Conservation (phyloP, 2,329 filamentous ascomycete species). For the Calycina herbarum region DNA sequence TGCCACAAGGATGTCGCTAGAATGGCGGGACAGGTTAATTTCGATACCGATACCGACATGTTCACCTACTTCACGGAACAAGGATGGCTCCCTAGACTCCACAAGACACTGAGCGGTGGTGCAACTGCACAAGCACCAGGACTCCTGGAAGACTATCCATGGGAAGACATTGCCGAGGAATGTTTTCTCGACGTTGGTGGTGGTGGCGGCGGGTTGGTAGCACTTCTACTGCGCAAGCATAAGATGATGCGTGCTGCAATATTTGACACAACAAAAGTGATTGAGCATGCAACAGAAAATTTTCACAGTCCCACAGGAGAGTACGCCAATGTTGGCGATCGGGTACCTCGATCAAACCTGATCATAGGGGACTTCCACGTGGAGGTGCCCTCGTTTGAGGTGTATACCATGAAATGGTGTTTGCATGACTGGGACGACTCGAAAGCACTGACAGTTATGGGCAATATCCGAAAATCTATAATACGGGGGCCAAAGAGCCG, state of each 20-base stretch:
- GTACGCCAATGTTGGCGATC: slow-evolving; percentile 39
- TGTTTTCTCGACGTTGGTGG: slow-evolving; percentile 44
- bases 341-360: slow-evolving; percentile 34
- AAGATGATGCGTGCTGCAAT: slow-evolving; percentile 39
- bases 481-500: slow-evolving; percentile 29
- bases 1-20: slow-evolving; percentile 29
- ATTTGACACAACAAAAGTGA: slow-evolving; percentile 39
- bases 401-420: slow-evolving; percentile 33
- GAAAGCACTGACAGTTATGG: slow-evolving; percentile 16
- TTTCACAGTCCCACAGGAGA: slow-evolving; percentile 36
- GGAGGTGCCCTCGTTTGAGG: slow-evolving; percentile 36
- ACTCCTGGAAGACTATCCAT: slow-evolving; percentile 44
- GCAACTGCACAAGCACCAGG: slow-evolving; percentile 42
- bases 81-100: slow-evolving; percentile 39
- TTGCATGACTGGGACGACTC: slow-evolving; percentile 37
- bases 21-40: slow-evolving; percentile 43
- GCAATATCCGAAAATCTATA: slow-evolving; percentile 37
- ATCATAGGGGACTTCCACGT: slow-evolving; percentile 43
- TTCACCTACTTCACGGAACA: slow-evolving; percentile 42
- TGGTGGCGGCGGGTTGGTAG: slow-evolving; percentile 42
- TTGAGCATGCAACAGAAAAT: slow-evolving; percentile 34
- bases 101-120: slow-evolving; percentile 41
- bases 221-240: slow-evolving; percentile 37
- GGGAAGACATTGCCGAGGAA: slow-evolving; percentile 40
- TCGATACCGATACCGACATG: slow-evolving; percentile 43